phyloP scores from a whole-genome alignment of 441 rosid genomes.

The Capsella rubella region DNA sequence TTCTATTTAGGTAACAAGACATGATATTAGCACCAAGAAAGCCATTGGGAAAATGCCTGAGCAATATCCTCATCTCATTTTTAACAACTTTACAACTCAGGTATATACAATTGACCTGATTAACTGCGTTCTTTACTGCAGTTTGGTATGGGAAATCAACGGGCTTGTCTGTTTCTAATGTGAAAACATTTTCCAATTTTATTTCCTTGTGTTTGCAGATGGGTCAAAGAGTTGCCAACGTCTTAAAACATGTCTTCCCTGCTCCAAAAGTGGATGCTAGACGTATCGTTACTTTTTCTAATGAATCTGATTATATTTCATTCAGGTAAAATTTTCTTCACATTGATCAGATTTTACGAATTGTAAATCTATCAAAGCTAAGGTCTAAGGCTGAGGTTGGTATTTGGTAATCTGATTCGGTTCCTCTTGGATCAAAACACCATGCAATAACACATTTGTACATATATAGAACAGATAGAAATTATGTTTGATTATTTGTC shows the following conservation, averaged over 20 bases:
- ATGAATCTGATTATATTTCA: conserved; percentile 79
- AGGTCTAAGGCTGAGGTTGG: conserved; percentile 8
- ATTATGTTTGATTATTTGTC: not conserved
- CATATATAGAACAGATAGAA: not conserved
- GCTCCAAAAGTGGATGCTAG: conserved; percentile 82
- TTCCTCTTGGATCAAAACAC: not conserved
- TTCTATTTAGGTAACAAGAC: conserved; percentile 79
- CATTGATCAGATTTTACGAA: not conserved
- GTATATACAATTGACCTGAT: conserved; percentile 43
- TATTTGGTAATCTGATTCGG: conserved; percentile 11
- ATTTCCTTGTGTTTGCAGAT: conserved; percentile 48
- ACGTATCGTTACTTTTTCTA: conserved; percentile 86
- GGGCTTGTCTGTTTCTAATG: not conserved
- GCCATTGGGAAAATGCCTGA: conserved; percentile 87
- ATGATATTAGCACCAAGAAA: conserved; percentile 81
- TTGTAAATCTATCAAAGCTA: not conserved
- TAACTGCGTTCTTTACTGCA: conserved; percentile 13
- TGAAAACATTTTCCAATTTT: not conserved
- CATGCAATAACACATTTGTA: not conserved
- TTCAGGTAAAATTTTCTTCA: conserved; percentile 71
- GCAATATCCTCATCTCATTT: conserved; percentile 90
- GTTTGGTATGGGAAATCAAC: not conserved
- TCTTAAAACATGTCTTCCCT: conserved; percentile 91
- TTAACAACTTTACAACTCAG: conserved; percentile 76
- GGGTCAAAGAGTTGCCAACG: conserved; percentile 78